Conservation (phyloP, 805 yeast genomes). For the Cyberlindnera lachancei region DNA sequence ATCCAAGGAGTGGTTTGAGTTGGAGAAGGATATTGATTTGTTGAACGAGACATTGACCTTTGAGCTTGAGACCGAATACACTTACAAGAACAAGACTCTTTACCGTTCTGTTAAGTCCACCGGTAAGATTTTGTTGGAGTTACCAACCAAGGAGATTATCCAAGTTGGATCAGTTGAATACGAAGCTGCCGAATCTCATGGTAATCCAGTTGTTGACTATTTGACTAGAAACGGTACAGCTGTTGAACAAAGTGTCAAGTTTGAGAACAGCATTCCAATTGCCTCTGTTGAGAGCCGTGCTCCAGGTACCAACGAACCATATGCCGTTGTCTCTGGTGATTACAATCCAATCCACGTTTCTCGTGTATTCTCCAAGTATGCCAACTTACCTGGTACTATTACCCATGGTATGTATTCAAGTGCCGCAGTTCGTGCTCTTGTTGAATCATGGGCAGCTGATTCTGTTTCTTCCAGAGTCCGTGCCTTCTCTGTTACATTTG, state of each 20-base stretch:
- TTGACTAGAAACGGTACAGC: slow-evolving; percentile 85
- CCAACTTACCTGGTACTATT: slow-evolving; percentile 92
- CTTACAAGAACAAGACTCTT: slow-evolving; percentile 68
- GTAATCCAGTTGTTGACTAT: slow-evolving; percentile 96
- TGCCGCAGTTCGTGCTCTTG: slow-evolving; percentile 89
- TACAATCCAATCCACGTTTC: slow-evolving; percentile 98
- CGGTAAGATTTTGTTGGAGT: slow-evolving; percentile 81
- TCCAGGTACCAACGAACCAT: slow-evolving; percentile 94
- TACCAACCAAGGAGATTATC: slow-evolving; percentile 84
- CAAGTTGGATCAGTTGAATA: slow-evolving; percentile 80
- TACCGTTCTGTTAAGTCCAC: slow-evolving; percentile 74
- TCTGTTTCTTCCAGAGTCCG: slow-evolving; percentile 93
- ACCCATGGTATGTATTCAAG: slow-evolving; percentile 99
- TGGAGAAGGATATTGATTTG: slow-evolving; percentile 63
- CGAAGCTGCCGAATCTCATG: slow-evolving; percentile 87
- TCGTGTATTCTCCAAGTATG: slow-evolving; percentile 88
- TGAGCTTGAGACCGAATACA: slow-evolving; percentile 79
- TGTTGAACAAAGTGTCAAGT: slow-evolving; percentile 86
- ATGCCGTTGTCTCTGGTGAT: slow-evolving; percentile 96
- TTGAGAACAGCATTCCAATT: slow-evolving; percentile 87
- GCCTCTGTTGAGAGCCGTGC: slow-evolving; percentile 58
- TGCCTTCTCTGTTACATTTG: slow-evolving; percentile 84
- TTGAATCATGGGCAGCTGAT: slow-evolving; percentile 98
- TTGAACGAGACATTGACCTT: slow-evolving; percentile 77
- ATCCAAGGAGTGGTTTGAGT: slow-evolving; percentile 97